Conservation (phyloP, 805 yeast genomes). For the Maudiozyma serrabonitensis region DNA sequence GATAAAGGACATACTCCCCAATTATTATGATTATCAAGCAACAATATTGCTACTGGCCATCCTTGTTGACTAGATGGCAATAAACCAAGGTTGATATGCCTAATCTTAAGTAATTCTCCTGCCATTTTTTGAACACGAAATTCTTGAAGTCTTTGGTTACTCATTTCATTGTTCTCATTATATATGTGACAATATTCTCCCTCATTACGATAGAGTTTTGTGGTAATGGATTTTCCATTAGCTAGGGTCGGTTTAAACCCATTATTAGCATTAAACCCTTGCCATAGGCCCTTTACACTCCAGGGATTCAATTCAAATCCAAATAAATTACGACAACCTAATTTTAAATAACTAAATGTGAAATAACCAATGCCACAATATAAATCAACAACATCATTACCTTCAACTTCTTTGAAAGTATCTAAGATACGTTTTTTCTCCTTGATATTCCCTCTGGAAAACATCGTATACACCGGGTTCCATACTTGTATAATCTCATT, state of each 20-base stretch:
- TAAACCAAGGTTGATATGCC: slow-evolving; percentile 69
- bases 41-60: slow-evolving; percentile 41
- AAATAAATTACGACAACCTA: slow-evolving; percentile 42
- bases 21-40: slow-evolving; percentile 8
- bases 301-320: slow-evolving; percentile 85
- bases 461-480: slow-evolving; percentile 85
- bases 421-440: slow-evolving; percentile 62
- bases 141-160: slow-evolving; percentile 33
- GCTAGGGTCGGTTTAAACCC: slow-evolving; percentile 5
- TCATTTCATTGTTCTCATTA: slow-evolving; percentile 51
- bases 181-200: slow-evolving; percentile 35
- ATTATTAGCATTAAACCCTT: slow-evolving; percentile 36
- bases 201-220: not conserved
- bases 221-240: not conserved
- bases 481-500: slow-evolving; percentile 71
- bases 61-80: slow-evolving; percentile 61
- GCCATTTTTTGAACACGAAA: slow-evolving; percentile 6
- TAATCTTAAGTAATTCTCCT: slow-evolving; percentile 23
- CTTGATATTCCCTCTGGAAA: slow-evolving; percentile 75
- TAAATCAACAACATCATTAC: slow-evolving; percentile 49
- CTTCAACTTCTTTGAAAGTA: slow-evolving; percentile 29
- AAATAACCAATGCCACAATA: slow-evolving; percentile 86
- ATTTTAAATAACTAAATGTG: slow-evolving; percentile 53
- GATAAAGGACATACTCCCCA: slow-evolving; percentile 12
- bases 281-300: slow-evolving; percentile 62